phyloP scores from a whole-genome alignment of 73 alveolate genomes.

The Paramecium primaurelia region DNA sequence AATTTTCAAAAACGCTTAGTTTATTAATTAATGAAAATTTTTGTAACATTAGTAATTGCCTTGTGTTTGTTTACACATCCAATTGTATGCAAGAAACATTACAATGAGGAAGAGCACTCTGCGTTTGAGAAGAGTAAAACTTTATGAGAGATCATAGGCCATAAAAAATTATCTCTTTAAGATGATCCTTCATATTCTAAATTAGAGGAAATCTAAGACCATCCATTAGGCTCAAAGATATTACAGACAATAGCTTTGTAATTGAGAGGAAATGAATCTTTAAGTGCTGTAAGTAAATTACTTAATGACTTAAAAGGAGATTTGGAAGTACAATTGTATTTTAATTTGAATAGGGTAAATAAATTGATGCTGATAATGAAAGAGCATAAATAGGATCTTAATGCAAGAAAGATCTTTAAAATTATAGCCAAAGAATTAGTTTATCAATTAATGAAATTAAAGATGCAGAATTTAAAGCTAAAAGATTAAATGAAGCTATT shows the following conservation, averaged over 20 bases:
- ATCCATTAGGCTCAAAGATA: slow-evolving; percentile 19
- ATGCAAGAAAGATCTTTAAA: slow-evolving; percentile 44
- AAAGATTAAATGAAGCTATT: slow-evolving; percentile 34
- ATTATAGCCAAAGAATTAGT: not conserved
- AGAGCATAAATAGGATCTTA: slow-evolving; percentile 33
- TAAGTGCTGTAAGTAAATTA: slow-evolving; percentile 39
- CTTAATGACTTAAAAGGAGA: slow-evolving; percentile 18
- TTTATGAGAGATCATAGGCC: not conserved
- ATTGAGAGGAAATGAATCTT: slow-evolving; percentile 45
- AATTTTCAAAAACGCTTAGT: not conserved
- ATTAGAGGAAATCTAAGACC: slow-evolving; percentile 41
- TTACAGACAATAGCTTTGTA: slow-evolving; percentile 3
- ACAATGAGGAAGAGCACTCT: slow-evolving; percentile 16
- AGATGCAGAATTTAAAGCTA: slow-evolving; percentile 43
- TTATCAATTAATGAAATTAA: slow-evolving; percentile 1
- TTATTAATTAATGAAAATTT: not conserved
- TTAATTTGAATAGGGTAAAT: not conserved
- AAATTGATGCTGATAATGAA: slow-evolving; percentile 32
- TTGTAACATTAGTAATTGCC: not conserved
- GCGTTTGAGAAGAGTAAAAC: slow-evolving; percentile 37
- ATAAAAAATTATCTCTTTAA: not conserved
- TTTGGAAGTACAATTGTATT: not conserved
- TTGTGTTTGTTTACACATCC: not conserved
- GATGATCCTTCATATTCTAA: slow-evolving; percentile 29
- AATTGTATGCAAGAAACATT: not conserved